phyloP scores from a whole-genome alignment of 140 eudicot species.

The Cichorium intybus region DNA sequence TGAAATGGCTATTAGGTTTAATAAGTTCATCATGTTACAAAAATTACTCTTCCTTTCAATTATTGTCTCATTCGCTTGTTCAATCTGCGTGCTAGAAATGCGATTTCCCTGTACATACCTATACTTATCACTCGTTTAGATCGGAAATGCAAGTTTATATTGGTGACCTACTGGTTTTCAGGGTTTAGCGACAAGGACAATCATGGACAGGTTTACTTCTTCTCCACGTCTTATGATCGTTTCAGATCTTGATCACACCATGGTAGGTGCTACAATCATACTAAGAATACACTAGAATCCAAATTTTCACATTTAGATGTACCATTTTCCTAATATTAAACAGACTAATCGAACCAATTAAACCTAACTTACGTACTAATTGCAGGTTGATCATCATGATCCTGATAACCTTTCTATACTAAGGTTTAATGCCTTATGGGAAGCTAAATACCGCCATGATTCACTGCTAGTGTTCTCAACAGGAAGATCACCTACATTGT shows the following conservation, averaged over 20 bases:
- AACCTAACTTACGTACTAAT: not conserved
- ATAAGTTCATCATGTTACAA: not conserved
- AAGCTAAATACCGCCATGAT: conserved; percentile 64
- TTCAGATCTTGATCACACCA: conserved; percentile 89
- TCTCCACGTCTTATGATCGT: conserved; percentile 82
- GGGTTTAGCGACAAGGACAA: conserved; percentile 25
- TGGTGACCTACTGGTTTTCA: conserved; percentile 22
- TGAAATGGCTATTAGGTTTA: not conserved
- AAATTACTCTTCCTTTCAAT: not conserved
- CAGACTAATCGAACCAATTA: not conserved
- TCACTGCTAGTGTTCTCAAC: conserved; percentile 88
- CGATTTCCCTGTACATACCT: not conserved
- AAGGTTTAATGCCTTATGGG: conserved; percentile 89
- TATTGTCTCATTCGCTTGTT: not conserved
- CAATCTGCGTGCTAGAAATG: not conserved
- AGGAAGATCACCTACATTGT: conserved; percentile 86
- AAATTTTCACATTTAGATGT: not conserved
- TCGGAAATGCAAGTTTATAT: not conserved
- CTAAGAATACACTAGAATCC: not conserved
- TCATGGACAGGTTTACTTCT: conserved; percentile 46
- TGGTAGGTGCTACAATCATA: conserved; percentile 45
- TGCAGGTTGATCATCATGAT: conserved; percentile 94
- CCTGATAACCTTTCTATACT: conserved; percentile 69
- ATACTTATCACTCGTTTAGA: not conserved
- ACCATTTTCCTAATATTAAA: not conserved